Base-by-base conservation (phyloP, 176 grass and related monocot genomes). In the Rhipidocladum racemiflorum region DNA sequence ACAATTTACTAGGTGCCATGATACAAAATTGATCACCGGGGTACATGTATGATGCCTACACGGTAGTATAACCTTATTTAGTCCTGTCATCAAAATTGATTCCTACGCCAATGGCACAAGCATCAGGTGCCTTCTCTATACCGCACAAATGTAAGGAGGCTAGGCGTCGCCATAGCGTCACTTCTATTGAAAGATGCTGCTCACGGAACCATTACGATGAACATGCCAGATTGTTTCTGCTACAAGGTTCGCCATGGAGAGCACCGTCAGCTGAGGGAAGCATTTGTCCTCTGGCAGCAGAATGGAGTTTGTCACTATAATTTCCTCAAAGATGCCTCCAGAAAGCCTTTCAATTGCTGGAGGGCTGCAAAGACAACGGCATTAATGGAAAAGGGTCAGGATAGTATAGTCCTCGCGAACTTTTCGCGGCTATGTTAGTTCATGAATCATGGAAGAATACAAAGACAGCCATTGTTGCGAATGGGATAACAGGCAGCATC, bases 241-340 rank as follows among this genome's bases (percentile, higher is more conserved):
- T 34, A 99, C 81, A 78, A 95, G 96, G 87, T 99, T 99, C 7
- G 92, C 91, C 69, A 99, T 92, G 20, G 96, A 93, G 13, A 99
- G 85, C 78, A 99, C 92, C 0, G 92, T 99, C 57, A 95, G 46
- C 78, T 99, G 92, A 36, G 89, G 89, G 50, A 95, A 99, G 56
- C 72, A 86, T 74, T 88, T 91, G 43, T 88, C 24, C 46, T 93
- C 78, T n/a, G 82, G 55, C 13, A 91, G 65, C 11, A 90, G 87
- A 46, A 99, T 99, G 23, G 91, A 93, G 82, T 99, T 99, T 64
- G 83, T 99, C 14, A 99, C 86, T 38, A 93, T 95, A 21, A 99
- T 91, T 88, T 99, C 91, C 74, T 93, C 88, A 80, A 99, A 98
- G 79, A 98, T 67, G 8, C 89, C 91, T 40, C 92, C 81, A 4